These are phyloP conservation scores for Colletotrichum gloeosporioides DNA, from an alignment of 2,329 filamentous ascomycete genomes.

Conservation along the genomic window DNA sequence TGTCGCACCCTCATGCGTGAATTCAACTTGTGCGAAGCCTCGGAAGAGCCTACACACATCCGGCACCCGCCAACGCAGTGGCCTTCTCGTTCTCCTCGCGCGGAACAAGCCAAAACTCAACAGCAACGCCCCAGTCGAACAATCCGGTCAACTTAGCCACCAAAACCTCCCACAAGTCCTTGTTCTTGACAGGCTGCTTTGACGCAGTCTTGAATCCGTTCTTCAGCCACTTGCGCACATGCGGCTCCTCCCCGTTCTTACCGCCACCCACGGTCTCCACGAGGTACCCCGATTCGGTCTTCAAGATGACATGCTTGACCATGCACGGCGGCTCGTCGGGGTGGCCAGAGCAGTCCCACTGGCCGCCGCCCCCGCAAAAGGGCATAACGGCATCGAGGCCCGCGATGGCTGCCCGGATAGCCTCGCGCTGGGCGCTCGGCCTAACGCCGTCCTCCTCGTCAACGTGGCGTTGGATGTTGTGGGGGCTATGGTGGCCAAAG, in stretches of 20 bases:
- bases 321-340: not conserved
- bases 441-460: not conserved
- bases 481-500: not conserved
- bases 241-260: not conserved
- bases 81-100: not conserved
- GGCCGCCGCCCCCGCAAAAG: not conserved
- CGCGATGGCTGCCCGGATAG: not conserved
- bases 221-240: not conserved
- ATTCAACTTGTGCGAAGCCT: not conserved
- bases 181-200: not conserved
- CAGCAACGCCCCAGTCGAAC: not conserved
- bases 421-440: not conserved
- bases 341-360: not conserved
- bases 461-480: not conserved
- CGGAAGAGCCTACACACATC: rapidly evolving
- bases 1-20: not conserved
- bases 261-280: not conserved
- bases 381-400: not conserved
- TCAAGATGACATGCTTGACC: not conserved
- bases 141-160: not conserved
- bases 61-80: not conserved
- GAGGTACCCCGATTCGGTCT: not conserved
- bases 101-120: not conserved
- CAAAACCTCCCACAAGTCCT: not conserved
- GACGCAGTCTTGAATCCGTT: not conserved